Base-by-base conservation (phyloP, 1,284 basidiomycete species). In the Termitomyces sp. region DNA sequence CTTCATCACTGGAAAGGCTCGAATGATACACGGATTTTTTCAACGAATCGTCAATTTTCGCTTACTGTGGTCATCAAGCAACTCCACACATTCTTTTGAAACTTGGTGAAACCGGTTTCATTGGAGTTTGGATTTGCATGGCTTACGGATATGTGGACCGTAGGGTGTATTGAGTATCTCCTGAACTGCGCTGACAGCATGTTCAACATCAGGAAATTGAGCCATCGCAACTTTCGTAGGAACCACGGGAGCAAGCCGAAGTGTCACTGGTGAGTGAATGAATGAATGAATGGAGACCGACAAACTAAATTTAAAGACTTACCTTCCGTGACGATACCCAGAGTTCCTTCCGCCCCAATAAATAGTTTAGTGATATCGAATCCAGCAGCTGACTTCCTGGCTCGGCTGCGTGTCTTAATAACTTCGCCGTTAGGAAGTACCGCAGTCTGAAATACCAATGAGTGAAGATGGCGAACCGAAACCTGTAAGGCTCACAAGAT, bases 291-390 rank as follows among this genome's bases (percentile, higher is more conserved):
- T n/a, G 28, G 19, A 38, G 24, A 39, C 6, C 15, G 6, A 17
- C 15, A 3, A 39, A 47, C 42, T 10, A 45, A 42, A 47, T 26
- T 24, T 56, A 40, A 33, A 19, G 19, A 19, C 31, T 34, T 67
- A 85, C 89, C 86, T 79, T 98, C 95, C 0, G 92, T 95, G 28
- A 98, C 82, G 58, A 98, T 91, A 0, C 95, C 95, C 17, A 98
- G 72, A 0, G 94, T 98, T 2, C 96, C 95, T 69, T 99, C 95
- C 1, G 94, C 92, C 13, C 95, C 95, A 52, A 98, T 90, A 72
- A 98, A 98, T n/a, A 98, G 71, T 65, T 96, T 94, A 1, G 94
- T 95, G 1, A 84, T 77, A 66, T 98, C 94, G 58, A 93, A 96
- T 1, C 95, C 95, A 0, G 93, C 92, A 0, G 92, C 87, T 2